Evolutionary conservation across 306 rosid genomes (phyloP).

Genomic region (Inga oerstediana): DNA sequence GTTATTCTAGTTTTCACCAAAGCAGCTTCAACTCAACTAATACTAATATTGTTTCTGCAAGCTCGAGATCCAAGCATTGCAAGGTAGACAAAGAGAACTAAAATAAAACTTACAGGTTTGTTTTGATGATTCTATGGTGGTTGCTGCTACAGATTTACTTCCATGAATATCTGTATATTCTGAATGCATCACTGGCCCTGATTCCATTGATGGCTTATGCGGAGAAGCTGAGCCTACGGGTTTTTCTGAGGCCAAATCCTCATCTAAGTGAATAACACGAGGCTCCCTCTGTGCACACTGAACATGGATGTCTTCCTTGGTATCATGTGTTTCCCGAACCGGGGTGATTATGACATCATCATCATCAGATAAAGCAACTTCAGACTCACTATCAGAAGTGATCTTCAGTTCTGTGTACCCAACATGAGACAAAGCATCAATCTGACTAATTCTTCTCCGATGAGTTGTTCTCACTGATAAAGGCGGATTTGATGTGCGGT

Average conservation of each 20-base stretch:
- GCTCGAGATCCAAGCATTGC: slow-evolving; percentile 2
- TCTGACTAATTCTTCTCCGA: slow-evolving; percentile 44
- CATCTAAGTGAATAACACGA: slow-evolving; percentile 35
- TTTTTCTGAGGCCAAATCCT: slow-evolving; percentile 46
- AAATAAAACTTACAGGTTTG: slow-evolving; percentile 61
- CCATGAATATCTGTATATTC: slow-evolving; percentile 37
- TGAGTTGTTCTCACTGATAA: slow-evolving; percentile 41
- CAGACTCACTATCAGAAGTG: slow-evolving; percentile 83
- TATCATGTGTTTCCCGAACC: slow-evolving; percentile 26
- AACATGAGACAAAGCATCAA: slow-evolving; percentile 65
- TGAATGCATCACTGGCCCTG: slow-evolving; percentile 37
- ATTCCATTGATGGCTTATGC: slow-evolving; percentile 31
- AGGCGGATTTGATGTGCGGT: slow-evolving; percentile 36
- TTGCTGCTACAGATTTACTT: slow-evolving; percentile 40
- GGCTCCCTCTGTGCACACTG: slow-evolving; percentile 43
- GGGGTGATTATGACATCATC: slow-evolving; percentile 46
- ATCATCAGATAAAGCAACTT: slow-evolving; percentile 53
- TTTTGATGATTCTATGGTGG: slow-evolving; percentile 47
- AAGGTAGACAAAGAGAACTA: slow-evolving; percentile 18
- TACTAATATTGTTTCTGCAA: neutral
- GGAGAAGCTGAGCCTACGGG: slow-evolving; percentile 41
- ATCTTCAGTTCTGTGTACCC: slow-evolving; percentile 77
- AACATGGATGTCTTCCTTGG: slow-evolving; percentile 43
- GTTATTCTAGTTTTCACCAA: neutral
- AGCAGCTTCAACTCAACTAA: slow-evolving; percentile 21